Conservation (phyloP, 164 flowering plant species). For the Protea cynaroides region DNA sequence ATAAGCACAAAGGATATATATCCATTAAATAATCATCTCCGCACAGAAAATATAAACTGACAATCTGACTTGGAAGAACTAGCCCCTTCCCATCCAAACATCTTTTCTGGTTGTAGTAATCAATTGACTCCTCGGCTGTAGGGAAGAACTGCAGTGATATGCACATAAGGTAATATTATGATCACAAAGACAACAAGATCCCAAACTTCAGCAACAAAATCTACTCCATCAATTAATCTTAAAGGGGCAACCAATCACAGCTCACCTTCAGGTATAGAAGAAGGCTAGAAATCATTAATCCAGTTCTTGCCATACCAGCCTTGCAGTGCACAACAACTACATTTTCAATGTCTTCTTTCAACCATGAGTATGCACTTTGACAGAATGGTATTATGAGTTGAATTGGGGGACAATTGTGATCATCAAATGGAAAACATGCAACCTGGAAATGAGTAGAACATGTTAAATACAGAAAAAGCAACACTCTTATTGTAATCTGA, state of each 20-base stretch:
- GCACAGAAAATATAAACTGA: conserved; percentile 28
- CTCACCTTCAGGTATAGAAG: conserved; percentile 81
- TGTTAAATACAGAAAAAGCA: conserved; percentile 4
- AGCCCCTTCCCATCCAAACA: conserved; percentile 96
- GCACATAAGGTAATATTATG: neutral
- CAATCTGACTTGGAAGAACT: conserved; percentile 97
- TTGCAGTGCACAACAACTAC: conserved; percentile 98
- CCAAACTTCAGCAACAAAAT: neutral
- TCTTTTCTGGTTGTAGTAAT: conserved; percentile 96
- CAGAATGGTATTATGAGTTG: conserved; percentile 84
- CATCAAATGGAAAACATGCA: conserved; percentile 97
- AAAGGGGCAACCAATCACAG: neutral
- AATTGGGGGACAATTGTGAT: conserved; percentile 93
- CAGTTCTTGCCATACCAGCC: conserved; percentile 99
- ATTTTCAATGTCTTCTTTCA: conserved; percentile 96
- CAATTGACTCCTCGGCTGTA: conserved; percentile 97
- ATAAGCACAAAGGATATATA: conserved; percentile 1
- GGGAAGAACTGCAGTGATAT: conserved; percentile 74
- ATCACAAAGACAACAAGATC: neutral
- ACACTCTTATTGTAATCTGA: neutral
- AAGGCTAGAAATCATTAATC: conserved; percentile 96
- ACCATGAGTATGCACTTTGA: conserved; percentile 95
- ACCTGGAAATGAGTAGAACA: conserved; percentile 44
- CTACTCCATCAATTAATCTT: neutral
- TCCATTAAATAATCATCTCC: conserved; percentile 1